Base-by-base conservation (phyloP, 1,284 basidiomycete genomes). In the Mycena sp. region DNA sequence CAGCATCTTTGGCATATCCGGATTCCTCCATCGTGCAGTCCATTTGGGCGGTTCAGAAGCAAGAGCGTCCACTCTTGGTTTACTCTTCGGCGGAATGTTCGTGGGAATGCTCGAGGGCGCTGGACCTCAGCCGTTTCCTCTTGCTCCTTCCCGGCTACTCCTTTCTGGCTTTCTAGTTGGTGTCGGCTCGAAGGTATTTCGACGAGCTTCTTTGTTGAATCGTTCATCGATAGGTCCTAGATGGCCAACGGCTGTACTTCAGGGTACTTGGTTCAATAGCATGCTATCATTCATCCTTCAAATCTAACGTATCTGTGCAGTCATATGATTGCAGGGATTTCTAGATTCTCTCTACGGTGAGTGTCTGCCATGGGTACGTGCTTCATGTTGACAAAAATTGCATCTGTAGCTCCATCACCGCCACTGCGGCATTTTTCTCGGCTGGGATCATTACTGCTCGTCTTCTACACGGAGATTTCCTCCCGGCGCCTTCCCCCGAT, bases 251-350 rank as follows among this genome's bases (percentile, higher is more conserved):
- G 86, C 17, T 88, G 86, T 68, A 87, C 86, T 12, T 87, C 86
- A 23, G 86, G 86, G 85, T 86, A 73, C 28, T 71, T 70, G 26
- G 28, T 32, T 40, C 19, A 40, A 46, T 48, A 49, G 14, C 43
- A 51, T 43, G 12, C n/a, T 25, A 9, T 51, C 14, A 19, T 41
- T 19, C 25, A 26, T 6, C 58, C 50, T 28, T 63, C 51, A 41
- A 23, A 48, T n/a, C 54, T 61, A 29, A 53, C 58, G 61, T 28
- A 17, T 54, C 60, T 23, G 52, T 25, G 63, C 67, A 90, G 89
- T 50, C 90, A 92, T 77, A 89, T 92, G 83, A 81, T 92, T 51
- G 85, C 83, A 65, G 90, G 90, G 35, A 69, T 89, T 26, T 87
- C 88, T 21, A 82, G 87, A 29, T 78, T 89, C 55, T 90, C 89